Evolutionary conservation across 495 filamentous ascomycete species (phyloP).

Genomic region (Neurospora discreta): DNA sequence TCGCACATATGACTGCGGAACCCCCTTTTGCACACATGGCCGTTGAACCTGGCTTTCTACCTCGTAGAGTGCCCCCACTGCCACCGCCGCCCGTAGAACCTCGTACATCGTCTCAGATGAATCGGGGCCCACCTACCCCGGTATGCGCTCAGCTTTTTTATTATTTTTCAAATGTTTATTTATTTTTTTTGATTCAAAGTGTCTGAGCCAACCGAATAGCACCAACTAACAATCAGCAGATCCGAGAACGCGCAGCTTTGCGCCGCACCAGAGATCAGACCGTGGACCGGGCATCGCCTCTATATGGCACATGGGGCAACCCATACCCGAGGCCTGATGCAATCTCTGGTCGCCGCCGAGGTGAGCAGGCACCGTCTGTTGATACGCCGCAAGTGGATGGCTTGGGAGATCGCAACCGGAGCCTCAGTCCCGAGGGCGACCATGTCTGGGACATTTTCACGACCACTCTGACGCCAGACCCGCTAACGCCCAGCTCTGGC

Average conservation of each 20-base stretch:
- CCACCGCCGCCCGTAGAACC: background rate
- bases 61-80: background rate
- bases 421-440: conserved; percentile 62
- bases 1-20: background rate
- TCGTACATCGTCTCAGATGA: background rate
- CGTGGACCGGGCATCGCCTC: background rate
- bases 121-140: background rate
- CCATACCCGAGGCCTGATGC: background rate
- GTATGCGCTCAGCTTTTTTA: conserved; percentile 4
- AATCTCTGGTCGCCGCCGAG: background rate
- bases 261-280: background rate
- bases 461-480: conserved; percentile 69
- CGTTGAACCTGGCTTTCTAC: conserved; percentile 9
- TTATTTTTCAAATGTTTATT: no score
- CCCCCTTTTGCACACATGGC: conserved; percentile 3
- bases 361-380: background rate
- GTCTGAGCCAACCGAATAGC: background rate
- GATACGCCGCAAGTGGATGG: conserved; percentile 44
- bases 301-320: background rate
- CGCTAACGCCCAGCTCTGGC: conserved; percentile 64
- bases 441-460: conserved; percentile 70
- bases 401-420: conserved; percentile 72
- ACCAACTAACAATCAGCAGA: background rate
- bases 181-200: no score
- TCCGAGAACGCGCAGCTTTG: background rate